Evolutionary conservation across 768 basidiomycete genomes (phyloP).

Genomic region (Pleurotus platypus): DNA sequence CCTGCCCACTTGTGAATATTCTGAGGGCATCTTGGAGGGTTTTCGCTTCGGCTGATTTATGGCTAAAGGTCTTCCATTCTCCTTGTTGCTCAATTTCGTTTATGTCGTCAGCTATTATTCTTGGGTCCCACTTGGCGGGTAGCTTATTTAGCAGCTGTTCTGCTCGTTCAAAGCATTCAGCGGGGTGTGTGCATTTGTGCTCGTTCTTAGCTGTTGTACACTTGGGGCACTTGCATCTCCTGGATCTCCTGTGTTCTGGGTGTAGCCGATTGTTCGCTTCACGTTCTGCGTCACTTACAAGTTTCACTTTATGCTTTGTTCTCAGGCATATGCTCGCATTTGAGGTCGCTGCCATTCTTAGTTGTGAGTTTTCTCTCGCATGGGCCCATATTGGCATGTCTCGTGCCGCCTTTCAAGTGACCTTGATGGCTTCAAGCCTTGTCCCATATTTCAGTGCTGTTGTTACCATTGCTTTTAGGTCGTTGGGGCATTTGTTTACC

Average conservation of each 20-base stretch:
- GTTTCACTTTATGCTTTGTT: no score
- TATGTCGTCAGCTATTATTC: background rate
- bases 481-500: background rate
- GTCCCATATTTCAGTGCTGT: background rate
- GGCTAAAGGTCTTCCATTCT: background rate
- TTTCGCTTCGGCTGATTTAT: background rate
- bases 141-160: background rate
- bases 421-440: background rate
- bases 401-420: background rate
- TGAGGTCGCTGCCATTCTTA: no score
- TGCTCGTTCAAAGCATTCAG: background rate
- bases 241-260: no score
- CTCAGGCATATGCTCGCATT: background rate
- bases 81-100: background rate
- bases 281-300: no score
- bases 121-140: background rate
- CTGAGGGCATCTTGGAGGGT: background rate
- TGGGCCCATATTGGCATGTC: no score
- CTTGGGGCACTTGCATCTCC: no score
- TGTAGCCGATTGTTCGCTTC: no score
- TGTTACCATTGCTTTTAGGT: background rate
- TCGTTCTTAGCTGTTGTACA: background rate
- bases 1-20: background rate
- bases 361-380: no score
- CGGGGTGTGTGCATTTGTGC: background rate